These are phyloP conservation scores for Daldinia caldariorum DNA, from an alignment of 495 filamentous ascomycete genomes.

Conservation along the genomic window DNA sequence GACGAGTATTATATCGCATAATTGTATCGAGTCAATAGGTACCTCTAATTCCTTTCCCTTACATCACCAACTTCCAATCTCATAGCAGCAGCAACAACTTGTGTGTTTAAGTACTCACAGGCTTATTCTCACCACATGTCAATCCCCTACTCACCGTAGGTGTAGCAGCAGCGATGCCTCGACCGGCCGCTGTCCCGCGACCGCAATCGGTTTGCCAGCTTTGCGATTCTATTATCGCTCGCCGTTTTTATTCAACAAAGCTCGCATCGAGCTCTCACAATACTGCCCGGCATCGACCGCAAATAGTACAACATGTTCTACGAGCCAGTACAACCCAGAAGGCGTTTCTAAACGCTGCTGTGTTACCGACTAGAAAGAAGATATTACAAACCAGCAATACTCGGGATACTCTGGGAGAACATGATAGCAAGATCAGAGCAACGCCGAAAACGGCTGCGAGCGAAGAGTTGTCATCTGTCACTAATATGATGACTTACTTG, in stretches of 20 bases:
- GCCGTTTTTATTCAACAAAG: constrained; percentile 28
- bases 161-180: constrained; percentile 30
- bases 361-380: constrained; percentile 23
- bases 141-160: neutral
- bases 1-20: too few relatives aligned
- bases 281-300: constrained; percentile 16
- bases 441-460: constrained; percentile 20
- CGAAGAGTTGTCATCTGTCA: constrained; percentile 24
- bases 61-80: neutral
- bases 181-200: constrained; percentile 27
- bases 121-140: neutral
- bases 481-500: constrained; percentile 33
- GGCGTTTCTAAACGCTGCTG: constrained; percentile 25
- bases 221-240: constrained; percentile 41
- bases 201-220: constrained; percentile 42
- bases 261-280: constrained; percentile 20
- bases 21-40: too few relatives aligned
- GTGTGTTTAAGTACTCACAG: neutral
- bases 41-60: too few relatives aligned
- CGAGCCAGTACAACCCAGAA: constrained; percentile 4
- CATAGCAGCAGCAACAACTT: neutral
- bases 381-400: constrained; percentile 7
- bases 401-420: constrained; percentile 7
- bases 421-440: constrained; percentile 7
- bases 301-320: constrained; percentile 2